A percentile compares a stretch with the other conserved stretches of the same genome.
Evolutionary conservation across 1,139 yeast genomes (phyloP).

Genomic region (Petasospora rhodanensis): DNA sequence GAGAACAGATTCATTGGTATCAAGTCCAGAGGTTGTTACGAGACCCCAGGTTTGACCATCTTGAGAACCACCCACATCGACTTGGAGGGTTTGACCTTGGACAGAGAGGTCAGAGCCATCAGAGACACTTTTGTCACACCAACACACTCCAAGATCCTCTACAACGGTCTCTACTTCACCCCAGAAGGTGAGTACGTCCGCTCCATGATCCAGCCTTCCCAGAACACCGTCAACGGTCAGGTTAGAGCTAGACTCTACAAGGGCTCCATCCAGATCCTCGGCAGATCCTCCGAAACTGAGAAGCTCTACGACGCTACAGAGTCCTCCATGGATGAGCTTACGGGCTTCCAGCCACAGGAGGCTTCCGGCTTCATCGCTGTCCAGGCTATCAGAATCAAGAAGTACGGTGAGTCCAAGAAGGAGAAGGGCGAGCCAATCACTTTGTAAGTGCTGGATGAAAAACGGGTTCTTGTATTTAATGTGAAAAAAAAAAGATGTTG

Average conservation of each 20-base stretch:
- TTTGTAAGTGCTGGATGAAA: no score
- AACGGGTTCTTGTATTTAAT: no score
- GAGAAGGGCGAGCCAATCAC: slow-evolving; percentile 48
- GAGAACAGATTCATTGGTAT: slow-evolving; percentile 98
- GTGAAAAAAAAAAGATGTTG: no score
- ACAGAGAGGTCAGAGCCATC: slow-evolving; percentile 95
- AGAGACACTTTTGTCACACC: slow-evolving; percentile 97
- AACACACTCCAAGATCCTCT: slow-evolving; percentile 81
- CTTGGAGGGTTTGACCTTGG: slow-evolving; percentile 93
- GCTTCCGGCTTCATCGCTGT: slow-evolving; percentile 97
- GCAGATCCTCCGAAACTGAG: slow-evolving; percentile 93
- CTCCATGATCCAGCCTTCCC: slow-evolving; percentile 91
- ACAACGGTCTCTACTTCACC: slow-evolving; percentile 96
- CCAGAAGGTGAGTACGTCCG: slow-evolving; percentile 98
- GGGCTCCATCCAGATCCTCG: slow-evolving; percentile 78
- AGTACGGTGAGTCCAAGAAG: slow-evolving; percentile 93
- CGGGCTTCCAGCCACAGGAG: slow-evolving; percentile 96
- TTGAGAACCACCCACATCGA: slow-evolving; percentile 94
- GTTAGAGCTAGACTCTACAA: slow-evolving; percentile 93
- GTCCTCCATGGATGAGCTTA: slow-evolving; percentile 97
- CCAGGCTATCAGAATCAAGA: slow-evolving; percentile 96
- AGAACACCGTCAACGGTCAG: slow-evolving; percentile 90
- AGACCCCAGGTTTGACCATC: slow-evolving; percentile 95
- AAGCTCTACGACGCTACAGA: slow-evolving; percentile 96
- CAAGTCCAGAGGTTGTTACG: slow-evolving; percentile 98